phyloP scores from a whole-genome alignment of 208 protist species.

The Trichomonas vaginalis region DNA sequence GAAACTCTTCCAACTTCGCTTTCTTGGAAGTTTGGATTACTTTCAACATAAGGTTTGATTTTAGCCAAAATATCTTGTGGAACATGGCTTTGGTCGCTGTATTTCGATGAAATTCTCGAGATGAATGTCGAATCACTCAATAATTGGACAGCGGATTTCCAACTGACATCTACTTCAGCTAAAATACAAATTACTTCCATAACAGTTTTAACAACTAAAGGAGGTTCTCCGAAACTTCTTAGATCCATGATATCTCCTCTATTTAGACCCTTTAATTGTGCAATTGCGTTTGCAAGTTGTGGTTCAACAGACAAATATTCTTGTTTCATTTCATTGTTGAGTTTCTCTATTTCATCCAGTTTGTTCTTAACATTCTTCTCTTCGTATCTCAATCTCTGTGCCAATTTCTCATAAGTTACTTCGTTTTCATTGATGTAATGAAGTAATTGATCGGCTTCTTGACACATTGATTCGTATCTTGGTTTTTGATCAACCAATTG shows the following conservation, averaged over 20 bases:
- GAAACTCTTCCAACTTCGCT: slow-evolving; percentile 70
- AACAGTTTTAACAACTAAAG: slow-evolving; percentile 70
- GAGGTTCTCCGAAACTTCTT: slow-evolving; percentile 71
- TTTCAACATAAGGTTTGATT: background rate
- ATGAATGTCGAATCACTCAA: slow-evolving; percentile 71
- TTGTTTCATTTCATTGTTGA: slow-evolving; percentile 61
- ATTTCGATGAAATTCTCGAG: slow-evolving; percentile 60
- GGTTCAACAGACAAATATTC: slow-evolving; percentile 76
- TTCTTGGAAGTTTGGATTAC: slow-evolving; percentile 66
- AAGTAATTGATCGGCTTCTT: slow-evolving; percentile 71
- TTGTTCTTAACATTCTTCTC: slow-evolving; percentile 45
- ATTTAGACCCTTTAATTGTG: slow-evolving; percentile 66
- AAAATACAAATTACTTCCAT: slow-evolving; percentile 83
- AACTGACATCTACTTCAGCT: slow-evolving; percentile 55
- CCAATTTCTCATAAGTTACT: slow-evolving; percentile 48
- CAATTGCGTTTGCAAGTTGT: slow-evolving; percentile 62
- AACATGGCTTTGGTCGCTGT: slow-evolving; percentile 58
- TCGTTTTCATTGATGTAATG: slow-evolving; percentile 63
- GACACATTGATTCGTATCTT: slow-evolving; percentile 62
- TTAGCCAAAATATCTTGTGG: background rate
- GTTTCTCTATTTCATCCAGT: slow-evolving; percentile 57
- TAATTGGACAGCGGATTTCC: slow-evolving; percentile 56
- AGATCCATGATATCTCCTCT: slow-evolving; percentile 77
- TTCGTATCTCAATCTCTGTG: slow-evolving; percentile 53
- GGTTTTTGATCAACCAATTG: slow-evolving; percentile 75